A percentile compares a stretch with the other conserved stretches of the same genome.
These are phyloP conservation scores for Favolaschia claudopus DNA, from an alignment of 768 basidiomycete species.

Conservation along the genomic window DNA sequence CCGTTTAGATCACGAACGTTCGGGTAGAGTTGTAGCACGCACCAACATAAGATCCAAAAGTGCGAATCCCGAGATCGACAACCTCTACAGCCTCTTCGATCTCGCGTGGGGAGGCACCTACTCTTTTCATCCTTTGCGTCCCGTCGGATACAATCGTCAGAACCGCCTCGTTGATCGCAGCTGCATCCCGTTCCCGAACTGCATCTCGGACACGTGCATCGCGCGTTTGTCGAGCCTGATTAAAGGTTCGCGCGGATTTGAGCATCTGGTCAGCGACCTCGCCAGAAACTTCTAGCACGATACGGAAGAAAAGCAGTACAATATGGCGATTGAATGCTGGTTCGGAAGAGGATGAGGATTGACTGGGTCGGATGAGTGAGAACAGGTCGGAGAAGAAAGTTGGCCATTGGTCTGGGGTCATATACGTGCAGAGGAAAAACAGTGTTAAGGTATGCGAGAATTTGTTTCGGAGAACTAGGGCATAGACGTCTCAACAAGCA, in stretches of 20 bases:
- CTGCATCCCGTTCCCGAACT: slow-evolving; percentile 89
- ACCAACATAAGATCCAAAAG: slow-evolving; percentile 95
- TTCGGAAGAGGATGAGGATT: slow-evolving; percentile 61
- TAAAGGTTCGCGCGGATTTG: slow-evolving; percentile 83
- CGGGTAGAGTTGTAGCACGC: slow-evolving; percentile 43
- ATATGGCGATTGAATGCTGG: slow-evolving; percentile 83
- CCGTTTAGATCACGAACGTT: not conserved
- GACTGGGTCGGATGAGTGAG: slow-evolving; percentile 69
- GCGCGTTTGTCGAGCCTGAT: slow-evolving; percentile 72
- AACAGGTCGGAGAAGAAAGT: slow-evolving; percentile 84
- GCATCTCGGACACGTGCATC: slow-evolving; percentile 90
- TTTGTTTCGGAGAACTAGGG: slow-evolving; percentile 89
- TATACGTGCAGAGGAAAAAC: slow-evolving; percentile 89
- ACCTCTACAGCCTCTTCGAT: slow-evolving; percentile 73
- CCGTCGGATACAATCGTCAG: slow-evolving; percentile 82
- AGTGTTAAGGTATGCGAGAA: slow-evolving; percentile 90
- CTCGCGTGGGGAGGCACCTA: slow-evolving; percentile 55
- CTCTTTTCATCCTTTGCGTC: slow-evolving; percentile 67
- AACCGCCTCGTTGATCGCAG: slow-evolving; percentile 85
- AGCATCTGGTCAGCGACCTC: slow-evolving; percentile 97
- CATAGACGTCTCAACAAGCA: slow-evolving; percentile 19
- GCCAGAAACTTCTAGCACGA: slow-evolving; percentile 93
- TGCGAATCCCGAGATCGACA: slow-evolving; percentile 91
- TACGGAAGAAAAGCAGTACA: slow-evolving; percentile 87
- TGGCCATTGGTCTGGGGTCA: slow-evolving; percentile 86